phyloP scores from a whole-genome alignment of 2,329 filamentous ascomycete species.

The Colletotrichum tropicicola region DNA sequence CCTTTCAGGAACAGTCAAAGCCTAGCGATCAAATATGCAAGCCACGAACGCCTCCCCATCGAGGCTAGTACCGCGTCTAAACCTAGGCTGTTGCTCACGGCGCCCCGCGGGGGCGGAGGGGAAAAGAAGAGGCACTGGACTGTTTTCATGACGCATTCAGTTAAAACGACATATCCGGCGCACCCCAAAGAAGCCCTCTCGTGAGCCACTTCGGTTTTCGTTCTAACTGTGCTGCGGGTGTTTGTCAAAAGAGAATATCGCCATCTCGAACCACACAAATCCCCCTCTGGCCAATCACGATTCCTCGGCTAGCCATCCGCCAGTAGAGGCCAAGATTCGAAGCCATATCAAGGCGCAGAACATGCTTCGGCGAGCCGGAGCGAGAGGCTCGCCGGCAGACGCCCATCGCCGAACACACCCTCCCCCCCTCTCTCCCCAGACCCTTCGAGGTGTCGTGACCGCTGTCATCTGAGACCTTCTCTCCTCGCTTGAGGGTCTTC shows the following conservation, averaged over 20 bases:
- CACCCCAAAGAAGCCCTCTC: not conserved
- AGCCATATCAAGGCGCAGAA: not conserved
- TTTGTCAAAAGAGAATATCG: too few species aligned
- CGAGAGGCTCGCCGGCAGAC: not conserved
- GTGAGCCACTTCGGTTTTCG: not conserved
- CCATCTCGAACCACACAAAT: not conserved
- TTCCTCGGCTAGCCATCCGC: not conserved
- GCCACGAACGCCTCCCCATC: not conserved
- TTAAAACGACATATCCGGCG: not conserved
- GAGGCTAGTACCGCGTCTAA: not conserved
- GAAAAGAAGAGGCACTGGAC: not conserved
- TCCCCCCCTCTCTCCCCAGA: not conserved
- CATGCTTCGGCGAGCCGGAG: not conserved
- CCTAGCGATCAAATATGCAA: not conserved
- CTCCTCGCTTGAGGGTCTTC: not conserved
- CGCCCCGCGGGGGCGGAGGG: not conserved
- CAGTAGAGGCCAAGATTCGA: not conserved
- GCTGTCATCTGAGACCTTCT: not conserved
- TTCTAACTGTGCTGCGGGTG: too few species aligned
- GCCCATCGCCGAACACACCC: not conserved
- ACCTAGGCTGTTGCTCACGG: not conserved
- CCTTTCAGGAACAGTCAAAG: not conserved
- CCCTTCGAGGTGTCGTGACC: not conserved
- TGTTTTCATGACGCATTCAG: constrained; percentile 8
- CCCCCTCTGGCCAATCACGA: not conserved